Base-by-base conservation (phyloP, 768 basidiomycete genomes). In the Cystofilobasidium bisporidii region DNA sequence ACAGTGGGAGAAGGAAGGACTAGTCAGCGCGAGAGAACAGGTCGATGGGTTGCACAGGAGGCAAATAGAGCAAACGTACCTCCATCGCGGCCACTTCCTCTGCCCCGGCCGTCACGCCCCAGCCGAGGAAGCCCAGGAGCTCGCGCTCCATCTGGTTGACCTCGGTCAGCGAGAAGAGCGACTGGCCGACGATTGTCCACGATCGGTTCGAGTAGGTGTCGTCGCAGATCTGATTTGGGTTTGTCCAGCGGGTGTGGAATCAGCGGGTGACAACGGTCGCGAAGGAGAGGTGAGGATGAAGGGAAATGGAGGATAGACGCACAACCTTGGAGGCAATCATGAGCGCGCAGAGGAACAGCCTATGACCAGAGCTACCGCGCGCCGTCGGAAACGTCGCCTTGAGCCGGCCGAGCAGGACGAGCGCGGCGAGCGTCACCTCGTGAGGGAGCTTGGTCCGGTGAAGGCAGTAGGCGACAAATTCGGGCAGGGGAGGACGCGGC, bases 161-260 rank as follows among this genome's bases (percentile, higher is more conserved):
- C 63, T 53, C 50, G 22, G 28, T 28, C 30, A 55, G 24, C 12
- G 24, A 3, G 18, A 38, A 32, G 14, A 33, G 38, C 40, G 20
- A 85, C 76, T 92, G 89, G 0, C 88, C 90, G 47, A 93, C 90
- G 56, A 92, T 87, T 6, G 84, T 83, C 90, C 91, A 93, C 0
- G 87, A 89, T 75, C 90, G 89, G 82, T 92, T 92, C 22, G 88
- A 89, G 75, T 92, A 92, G 0, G 89, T 92, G 72, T 92, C 90
- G 79, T 64, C 50, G 40, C 33, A 53, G 53, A 56, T 28, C 60
- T 30, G 41, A 11, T 60, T 12, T 33, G 32, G 30, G 18, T n/a
- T n/a, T 1, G 3, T 3, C 53, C 6, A 15, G 17, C 41, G 40
- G 40, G 15, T 8, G 20, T 1, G n/a, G 24, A 24, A 36, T 36